Evolutionary conservation across 2,329 filamentous ascomycete genomes (phyloP), one percentile per base, ranked within the genome.

Genomic region (Fusarium graminum): DNA sequence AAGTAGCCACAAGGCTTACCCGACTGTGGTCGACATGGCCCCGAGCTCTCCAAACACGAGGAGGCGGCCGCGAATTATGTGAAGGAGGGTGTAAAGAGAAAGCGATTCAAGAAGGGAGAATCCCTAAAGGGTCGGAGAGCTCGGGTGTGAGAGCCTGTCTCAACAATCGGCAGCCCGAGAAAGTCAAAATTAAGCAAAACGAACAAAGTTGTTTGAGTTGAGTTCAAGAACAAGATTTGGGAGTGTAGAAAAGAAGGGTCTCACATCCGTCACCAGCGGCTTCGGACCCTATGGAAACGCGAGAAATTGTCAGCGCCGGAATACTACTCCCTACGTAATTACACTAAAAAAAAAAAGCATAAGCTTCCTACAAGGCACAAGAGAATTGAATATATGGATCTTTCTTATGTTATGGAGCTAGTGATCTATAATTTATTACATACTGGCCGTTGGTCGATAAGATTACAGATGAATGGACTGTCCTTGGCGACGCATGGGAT

Each of bases 11-110:
- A 45, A 57, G 32, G 41, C 75, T 60, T 77, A 81, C 80, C 80
- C 80, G 59, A 77, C 58, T 28, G 70, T 72, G 22, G 70, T 72
- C 58, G 70, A 69, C 70, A 72, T 72, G 51, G 52, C 60, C 68
- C 68, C 68, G 57, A 72, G 68, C 69, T 71, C 69, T 69, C 69
- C 69, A 70, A 55, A 44, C 39, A 51, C 42, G 43, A 62, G 47
- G 58, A 52, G 49, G 52, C 39, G 44, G 51, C 60, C 46, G 52
- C 50, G 40, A 36, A 29, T 49, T 47, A 45, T 50, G 22, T 39
- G 29, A 14, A 42, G 46, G 41, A 56, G 38, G 46, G 14, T 52
- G 19, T 30, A 28, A 55, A 42, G 41, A 50, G 47, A 46, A 46
- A 28, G 36, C 29, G 29, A 42, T 30, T 25, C 42, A 36, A 51